Percentiles rank a stretch among this genome's conserved stretches.
These are phyloP conservation scores for Colletotrichum simmondsii DNA, from an alignment of 2,329 filamentous ascomycete genomes.

Conservation along the genomic window DNA sequence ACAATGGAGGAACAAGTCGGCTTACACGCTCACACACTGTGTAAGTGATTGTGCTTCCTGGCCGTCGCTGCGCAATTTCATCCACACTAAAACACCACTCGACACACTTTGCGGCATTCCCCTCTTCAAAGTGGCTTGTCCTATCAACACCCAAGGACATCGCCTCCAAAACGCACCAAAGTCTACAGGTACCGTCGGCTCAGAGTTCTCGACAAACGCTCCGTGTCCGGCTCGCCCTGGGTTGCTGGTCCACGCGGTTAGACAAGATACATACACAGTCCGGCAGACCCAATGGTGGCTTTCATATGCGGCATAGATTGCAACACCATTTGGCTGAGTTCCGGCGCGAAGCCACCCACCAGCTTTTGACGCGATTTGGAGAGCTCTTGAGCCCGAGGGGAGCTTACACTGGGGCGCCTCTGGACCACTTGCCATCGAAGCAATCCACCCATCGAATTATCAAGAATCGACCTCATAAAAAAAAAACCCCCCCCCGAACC, in stretches of 20 bases:
- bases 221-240: slow-evolving; percentile 24
- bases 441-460: not conserved
- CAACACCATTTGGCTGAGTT: slow-evolving; percentile 26
- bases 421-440: slow-evolving; percentile 1
- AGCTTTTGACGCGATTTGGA: slow-evolving; percentile 6
- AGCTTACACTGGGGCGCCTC: slow-evolving; percentile 13
- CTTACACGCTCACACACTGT: slow-evolving; percentile 23
- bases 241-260: slow-evolving; percentile 24
- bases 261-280: slow-evolving; percentile 2
- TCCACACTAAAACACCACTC: slow-evolving; percentile 34
- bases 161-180: slow-evolving; percentile 17
- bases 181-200: slow-evolving; percentile 2
- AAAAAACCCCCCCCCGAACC: slow-evolving; percentile 10
- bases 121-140: slow-evolving; percentile 30
- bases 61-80: slow-evolving; percentile 19
- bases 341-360: slow-evolving; percentile 8
- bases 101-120: slow-evolving; percentile 33
- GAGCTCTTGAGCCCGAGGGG: not conserved
- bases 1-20: not conserved
- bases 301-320: slow-evolving; percentile 9
- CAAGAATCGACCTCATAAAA: not conserved
- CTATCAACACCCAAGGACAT: slow-evolving; percentile 24
- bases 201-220: slow-evolving; percentile 25
- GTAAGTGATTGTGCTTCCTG: slow-evolving; percentile 14
- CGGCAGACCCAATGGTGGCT: slow-evolving; percentile 12